Conservation (phyloP, 768 basidiomycete species). For the Lyophyllum atratum region DNA sequence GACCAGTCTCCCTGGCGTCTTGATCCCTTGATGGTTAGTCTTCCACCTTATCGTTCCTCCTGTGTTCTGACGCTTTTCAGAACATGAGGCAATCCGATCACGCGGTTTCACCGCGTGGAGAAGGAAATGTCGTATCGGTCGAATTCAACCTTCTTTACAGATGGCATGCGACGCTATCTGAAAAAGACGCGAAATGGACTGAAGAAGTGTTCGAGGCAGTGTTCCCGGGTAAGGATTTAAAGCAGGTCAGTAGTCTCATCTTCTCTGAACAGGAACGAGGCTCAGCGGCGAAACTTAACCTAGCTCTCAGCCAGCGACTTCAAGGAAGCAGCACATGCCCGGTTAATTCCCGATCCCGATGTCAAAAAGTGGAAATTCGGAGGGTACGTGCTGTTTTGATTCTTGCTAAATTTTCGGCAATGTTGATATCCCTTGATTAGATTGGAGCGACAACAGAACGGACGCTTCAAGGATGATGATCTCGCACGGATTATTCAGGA, state of each 20-base stretch:
- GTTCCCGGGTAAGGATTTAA: conserved; percentile 43
- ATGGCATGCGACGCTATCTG: conserved; percentile 69
- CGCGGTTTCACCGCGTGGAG: conserved; percentile 57
- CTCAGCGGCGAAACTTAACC: not conserved
- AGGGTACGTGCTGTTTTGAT: conserved; percentile 33
- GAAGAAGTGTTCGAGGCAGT: conserved; percentile 43
- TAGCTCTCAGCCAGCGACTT: conserved; percentile 42
- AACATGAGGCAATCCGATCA: conserved; percentile 52
- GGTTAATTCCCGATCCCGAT: conserved; percentile 30
- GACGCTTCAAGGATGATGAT: conserved; percentile 64
- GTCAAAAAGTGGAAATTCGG: conserved; percentile 58
- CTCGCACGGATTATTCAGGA: conserved; percentile 63
- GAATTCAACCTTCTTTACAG: conserved; percentile 71
- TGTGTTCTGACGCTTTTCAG: conserved; percentile 30
- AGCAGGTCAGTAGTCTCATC: conserved; percentile 30
- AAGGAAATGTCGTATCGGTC: conserved; percentile 75
- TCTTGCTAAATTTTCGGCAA: not conserved
- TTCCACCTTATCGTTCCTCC: not conserved
- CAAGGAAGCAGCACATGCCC: conserved; percentile 30
- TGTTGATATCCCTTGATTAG: conserved; percentile 27
- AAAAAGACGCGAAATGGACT: conserved; percentile 58
- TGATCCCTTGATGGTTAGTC: conserved; percentile 60
- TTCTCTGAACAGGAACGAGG: not conserved
- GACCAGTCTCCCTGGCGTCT: conserved; percentile 69
- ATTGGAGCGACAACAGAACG: conserved; percentile 48